Evolutionary conservation across 768 basidiomycete species (phyloP).

Genomic region (Phlebiopsis gigantea): DNA sequence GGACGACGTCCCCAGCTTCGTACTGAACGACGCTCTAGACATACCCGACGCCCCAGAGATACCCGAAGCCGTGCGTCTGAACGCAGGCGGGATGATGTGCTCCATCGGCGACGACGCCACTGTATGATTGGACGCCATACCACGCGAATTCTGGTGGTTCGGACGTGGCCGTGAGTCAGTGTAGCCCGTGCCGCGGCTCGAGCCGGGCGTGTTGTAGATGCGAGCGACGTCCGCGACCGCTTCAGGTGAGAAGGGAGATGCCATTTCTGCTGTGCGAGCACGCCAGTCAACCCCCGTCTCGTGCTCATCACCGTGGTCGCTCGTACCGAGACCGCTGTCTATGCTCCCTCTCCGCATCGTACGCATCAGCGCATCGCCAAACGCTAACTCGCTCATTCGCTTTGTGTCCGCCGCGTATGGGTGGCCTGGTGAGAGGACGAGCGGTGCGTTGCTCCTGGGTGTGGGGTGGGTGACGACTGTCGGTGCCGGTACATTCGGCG

Average conservation of each 20-base stretch:
- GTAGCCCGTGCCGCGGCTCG: neutral
- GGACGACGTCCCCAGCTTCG: conserved; percentile 14
- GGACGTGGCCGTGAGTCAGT: neutral
- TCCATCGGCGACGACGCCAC: conserved; percentile 24
- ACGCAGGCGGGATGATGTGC: conserved; percentile 20
- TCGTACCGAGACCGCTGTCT: conserved; percentile 46
- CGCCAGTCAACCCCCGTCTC: conserved; percentile 7
- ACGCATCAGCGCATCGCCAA: conserved; percentile 59
- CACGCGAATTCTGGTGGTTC: conserved; percentile 9
- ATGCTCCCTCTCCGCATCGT: conserved; percentile 30
- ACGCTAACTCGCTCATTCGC: conserved; percentile 44
- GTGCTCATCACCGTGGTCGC: conserved; percentile 25
- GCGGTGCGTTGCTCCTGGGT: conserved; percentile 21
- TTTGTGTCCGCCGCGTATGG: conserved; percentile 25
- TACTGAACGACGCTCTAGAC: conserved; percentile 7
- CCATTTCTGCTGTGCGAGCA: conserved; percentile 5
- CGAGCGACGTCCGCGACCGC: conserved; percentile 6
- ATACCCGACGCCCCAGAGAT: conserved; percentile 6
- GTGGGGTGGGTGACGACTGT: conserved; percentile 5
- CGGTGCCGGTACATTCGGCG: conserved; percentile 17
- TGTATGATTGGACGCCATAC: conserved; percentile 19
- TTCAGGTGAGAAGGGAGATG: no score
- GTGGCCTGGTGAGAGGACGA: conserved; percentile 12
- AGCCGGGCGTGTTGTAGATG: neutral
- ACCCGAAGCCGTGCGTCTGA: conserved; percentile 15